Conservation (phyloP, 202 grass and related monocot species). For the Panicum virgatum region DNA sequence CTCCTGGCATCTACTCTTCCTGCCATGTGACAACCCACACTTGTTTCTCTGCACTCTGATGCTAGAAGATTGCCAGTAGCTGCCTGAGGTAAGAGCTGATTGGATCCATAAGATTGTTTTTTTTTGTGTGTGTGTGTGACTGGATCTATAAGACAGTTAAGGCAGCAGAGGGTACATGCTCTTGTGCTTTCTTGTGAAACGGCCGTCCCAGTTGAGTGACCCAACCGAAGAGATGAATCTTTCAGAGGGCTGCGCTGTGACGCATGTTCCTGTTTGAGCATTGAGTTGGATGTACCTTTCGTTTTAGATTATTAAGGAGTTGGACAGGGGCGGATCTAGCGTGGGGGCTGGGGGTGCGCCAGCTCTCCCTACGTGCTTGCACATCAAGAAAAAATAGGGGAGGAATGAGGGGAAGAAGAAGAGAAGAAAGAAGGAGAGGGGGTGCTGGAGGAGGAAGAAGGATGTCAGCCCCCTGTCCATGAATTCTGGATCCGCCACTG, state of each 20-base stretch:
- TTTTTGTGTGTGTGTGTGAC: no score
- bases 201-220: constrained; percentile 22
- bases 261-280: neutral
- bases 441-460: no score
- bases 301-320: no score
- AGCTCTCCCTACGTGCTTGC: no score
- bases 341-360: no score
- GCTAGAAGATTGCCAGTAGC: neutral
- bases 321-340: no score
- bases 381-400: no score
- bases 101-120: constrained; percentile 23
- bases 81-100: neutral
- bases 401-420: no score
- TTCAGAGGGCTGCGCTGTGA: neutral
- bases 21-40: constrained; percentile 35
- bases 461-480: no score
- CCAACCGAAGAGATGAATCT: neutral
- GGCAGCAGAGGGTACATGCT: constrained; percentile 25
- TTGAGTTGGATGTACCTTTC: constrained; percentile 27
- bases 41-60: neutral
- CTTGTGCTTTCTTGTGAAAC: constrained; percentile 41
- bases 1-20: neutral
- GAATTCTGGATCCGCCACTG: no score
- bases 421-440: no score
- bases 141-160: constrained; percentile 24